phyloP scores from a whole-genome alignment of 1,139 yeast species.

The Suhomyces guaymorum region DNA sequence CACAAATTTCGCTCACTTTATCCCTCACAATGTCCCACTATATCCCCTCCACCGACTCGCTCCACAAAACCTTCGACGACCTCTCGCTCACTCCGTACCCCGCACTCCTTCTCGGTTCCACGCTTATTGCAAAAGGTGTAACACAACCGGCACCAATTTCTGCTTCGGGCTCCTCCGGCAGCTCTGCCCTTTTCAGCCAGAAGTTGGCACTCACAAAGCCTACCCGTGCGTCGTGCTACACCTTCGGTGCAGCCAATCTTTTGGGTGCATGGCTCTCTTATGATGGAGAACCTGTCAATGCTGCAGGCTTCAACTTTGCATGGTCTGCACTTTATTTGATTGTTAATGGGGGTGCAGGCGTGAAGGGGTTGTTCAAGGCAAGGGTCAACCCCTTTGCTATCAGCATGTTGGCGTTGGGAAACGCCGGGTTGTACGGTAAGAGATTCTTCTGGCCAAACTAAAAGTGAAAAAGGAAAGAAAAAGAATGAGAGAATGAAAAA shows the following conservation, averaged over 20 bases:
- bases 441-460: conserved; percentile 54
- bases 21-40: conserved; percentile 8
- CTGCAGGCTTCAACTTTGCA: conserved; percentile 84
- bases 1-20: not conserved
- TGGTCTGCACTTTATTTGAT: conserved; percentile 81
- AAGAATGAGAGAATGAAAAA: not conserved
- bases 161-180: conserved; percentile 29
- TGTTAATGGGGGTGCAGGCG: conserved; percentile 67
- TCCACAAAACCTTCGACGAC: conserved; percentile 7
- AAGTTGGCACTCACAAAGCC: conserved; percentile 35
- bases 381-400: conserved; percentile 63
- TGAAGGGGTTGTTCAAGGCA: conserved; percentile 39
- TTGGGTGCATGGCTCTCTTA: conserved; percentile 79
- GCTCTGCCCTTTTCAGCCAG: conserved; percentile 30
- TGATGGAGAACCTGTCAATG: conserved; percentile 81
- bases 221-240: conserved; percentile 37
- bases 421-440: conserved; percentile 67
- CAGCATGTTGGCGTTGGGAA: conserved; percentile 59
- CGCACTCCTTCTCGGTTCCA: conserved; percentile 21
- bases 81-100: conserved; percentile 19
- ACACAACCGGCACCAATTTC: conserved; percentile 17
- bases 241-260: conserved; percentile 63
- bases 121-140: conserved; percentile 21
- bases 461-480: not conserved
- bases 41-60: conserved; percentile 5